A percentile compares a stretch with the other conserved stretches of the same genome.
Conservation (phyloP, 495 filamentous ascomycete species). For the Wilcoxina mikolae region DNA sequence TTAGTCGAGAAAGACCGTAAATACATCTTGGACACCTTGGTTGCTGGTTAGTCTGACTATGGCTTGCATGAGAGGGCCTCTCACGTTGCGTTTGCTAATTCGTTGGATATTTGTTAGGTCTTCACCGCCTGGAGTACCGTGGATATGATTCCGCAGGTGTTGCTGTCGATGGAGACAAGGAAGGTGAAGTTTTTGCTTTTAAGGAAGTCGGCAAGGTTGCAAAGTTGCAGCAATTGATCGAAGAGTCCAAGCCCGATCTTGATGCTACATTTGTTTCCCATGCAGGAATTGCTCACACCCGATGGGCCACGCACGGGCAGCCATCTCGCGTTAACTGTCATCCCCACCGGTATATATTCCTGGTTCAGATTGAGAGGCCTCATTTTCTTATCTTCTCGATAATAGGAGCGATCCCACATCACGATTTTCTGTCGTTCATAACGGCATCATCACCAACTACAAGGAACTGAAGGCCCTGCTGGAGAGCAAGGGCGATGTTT, state of each 20-base stretch:
- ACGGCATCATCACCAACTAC: constrained; percentile 99
- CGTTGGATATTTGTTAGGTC: constrained; percentile 38
- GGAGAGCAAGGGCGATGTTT: constrained; percentile 86
- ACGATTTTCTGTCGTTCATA: constrained; percentile 96
- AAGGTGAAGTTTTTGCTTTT: constrained; percentile 91
- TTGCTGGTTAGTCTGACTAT: constrained; percentile 56
- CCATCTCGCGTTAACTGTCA: constrained; percentile 93
- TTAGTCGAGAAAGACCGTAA: constrained; percentile 91
- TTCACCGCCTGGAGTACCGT: constrained; percentile 81
- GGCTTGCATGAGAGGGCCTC: neutral
- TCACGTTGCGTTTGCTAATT: neutral
- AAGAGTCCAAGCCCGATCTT: constrained; percentile 63
- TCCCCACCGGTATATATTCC: constrained; percentile 66
- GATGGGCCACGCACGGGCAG: constrained; percentile 94
- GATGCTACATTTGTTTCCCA: constrained; percentile 92
- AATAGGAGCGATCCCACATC: constrained; percentile 54
- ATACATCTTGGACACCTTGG: constrained; percentile 84
- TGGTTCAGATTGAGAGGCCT: neutral
- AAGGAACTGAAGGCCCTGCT: constrained; percentile 94
- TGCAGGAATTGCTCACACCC: constrained; percentile 93
- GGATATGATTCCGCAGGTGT: constrained; percentile 96
- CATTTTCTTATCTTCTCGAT: constrained; percentile 1
- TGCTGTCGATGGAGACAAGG: constrained; percentile 94
- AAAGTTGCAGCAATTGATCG: constrained; percentile 86
- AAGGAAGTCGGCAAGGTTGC: constrained; percentile 99